Percentiles rank a stretch among this genome's conserved stretches.
Conservation (phyloP, 176 grass and related monocot species). For the Aegilops umbellulata region DNA sequence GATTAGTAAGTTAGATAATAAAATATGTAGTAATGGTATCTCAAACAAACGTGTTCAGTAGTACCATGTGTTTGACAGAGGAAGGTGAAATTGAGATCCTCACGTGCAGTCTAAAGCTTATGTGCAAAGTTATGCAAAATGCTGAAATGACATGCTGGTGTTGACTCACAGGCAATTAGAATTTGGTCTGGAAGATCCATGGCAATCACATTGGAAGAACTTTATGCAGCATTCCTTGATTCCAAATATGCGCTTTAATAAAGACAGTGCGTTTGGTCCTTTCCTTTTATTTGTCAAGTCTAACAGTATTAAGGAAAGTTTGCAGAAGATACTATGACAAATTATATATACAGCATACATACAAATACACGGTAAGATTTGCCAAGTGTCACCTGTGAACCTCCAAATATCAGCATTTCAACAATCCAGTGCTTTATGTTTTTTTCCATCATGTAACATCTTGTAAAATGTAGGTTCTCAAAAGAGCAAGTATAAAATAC, state of each 20-base stretch:
- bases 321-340: conserved; percentile 11
- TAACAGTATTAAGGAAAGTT: conserved; percentile 38
- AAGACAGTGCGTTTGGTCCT: conserved; percentile 30
- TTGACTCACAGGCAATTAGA: conserved; percentile 53
- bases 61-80: background rate
- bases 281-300: conserved; percentile 58
- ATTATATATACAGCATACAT: background rate
- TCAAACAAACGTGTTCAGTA: background rate
- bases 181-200: conserved; percentile 15
- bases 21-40: background rate
- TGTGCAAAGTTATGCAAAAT: background rate
- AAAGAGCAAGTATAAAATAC: background rate
- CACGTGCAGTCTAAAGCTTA: background rate
- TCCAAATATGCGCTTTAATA: conserved; percentile 70
- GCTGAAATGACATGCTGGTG: background rate
- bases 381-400: background rate
- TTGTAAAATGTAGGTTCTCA: background rate
- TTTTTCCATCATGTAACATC: background rate
- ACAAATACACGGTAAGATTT: background rate
- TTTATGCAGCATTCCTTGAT: conserved; percentile 40
- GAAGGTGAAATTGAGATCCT: background rate
- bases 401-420: conserved; percentile 2
- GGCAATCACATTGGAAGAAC: conserved; percentile 6
- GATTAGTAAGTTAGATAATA: background rate
- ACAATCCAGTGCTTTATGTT: background rate